Evolutionary conservation across 257 asterid genomes (phyloP).

Genomic region (Nicotiana noctiflora): DNA sequence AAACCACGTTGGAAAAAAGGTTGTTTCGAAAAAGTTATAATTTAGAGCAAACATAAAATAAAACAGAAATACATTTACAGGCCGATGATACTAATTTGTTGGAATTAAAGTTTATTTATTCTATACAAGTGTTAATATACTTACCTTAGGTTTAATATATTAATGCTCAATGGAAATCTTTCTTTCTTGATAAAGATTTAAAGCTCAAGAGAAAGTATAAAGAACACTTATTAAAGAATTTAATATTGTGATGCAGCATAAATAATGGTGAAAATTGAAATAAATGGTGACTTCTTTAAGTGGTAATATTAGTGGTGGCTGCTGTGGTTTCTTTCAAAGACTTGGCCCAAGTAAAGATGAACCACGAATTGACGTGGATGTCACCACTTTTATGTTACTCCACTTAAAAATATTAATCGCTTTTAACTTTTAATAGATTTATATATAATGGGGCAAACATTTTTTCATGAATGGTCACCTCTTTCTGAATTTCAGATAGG

Average conservation of each 20-base stretch:
- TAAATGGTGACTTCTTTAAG: not conserved
- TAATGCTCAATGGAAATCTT: not conserved
- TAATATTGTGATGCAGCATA: not conserved
- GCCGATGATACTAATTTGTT: not conserved
- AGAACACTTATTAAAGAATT: not conserved
- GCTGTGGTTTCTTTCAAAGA: constrained; percentile 1
- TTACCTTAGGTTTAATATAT: not conserved
- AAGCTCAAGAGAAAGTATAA: not conserved
- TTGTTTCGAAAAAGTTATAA: not conserved
- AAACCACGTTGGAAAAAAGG: not conserved
- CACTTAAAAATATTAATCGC: constrained; percentile 5
- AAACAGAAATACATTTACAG: too few relatives aligned
- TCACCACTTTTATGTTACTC: constrained; percentile 18
- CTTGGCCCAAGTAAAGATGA: not conserved
- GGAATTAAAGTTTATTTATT: not conserved
- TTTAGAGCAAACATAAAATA: not conserved
- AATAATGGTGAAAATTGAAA: not conserved
- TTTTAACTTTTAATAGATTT: not conserved
- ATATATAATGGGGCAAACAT: not conserved
- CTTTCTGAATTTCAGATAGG: not conserved
- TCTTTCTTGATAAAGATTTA: not conserved
- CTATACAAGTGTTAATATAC: not conserved
- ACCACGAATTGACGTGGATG: constrained; percentile 22
- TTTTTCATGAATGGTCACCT: not conserved
- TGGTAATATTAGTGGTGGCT: not conserved